Evolutionary conservation across 306 rosid genomes (phyloP), one percentile per base, ranked within the genome.

Genomic region (Lathyrus aphaca): DNA sequence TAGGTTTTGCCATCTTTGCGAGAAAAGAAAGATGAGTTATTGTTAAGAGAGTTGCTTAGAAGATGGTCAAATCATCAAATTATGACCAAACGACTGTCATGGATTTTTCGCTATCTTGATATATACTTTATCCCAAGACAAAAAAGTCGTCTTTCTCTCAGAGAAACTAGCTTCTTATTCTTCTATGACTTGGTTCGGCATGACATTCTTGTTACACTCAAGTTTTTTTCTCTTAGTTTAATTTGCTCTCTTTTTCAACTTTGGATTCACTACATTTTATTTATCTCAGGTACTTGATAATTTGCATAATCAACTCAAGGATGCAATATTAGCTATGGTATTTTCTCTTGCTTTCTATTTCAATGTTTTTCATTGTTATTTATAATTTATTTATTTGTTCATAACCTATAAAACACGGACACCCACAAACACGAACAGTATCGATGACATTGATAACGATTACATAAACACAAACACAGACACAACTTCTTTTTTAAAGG

Each of bases 31-130:
- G 89, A 83, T 65, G 92, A 85, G 32, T 39, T 80, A 71, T 78
- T 91, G 92, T 68, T 91, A 72, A 81, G 79, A 61, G 96, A 86
- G 76, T 86, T 91, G 29, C 86, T 81, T 68, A 83, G 73, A 86
- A 86, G 92, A 85, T 91, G 97, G 97, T 84, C 83, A 44, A 85
- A 86, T 82, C 91, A 91, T 77, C 88, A 88, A 79, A 79, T 57
- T 43, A 83, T 88, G 97, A 90, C 87, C 57, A 48, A 73, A n/a
- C 86, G 92, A 82, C 91, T 88, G 51, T 85, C 86, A 67, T 84
- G 84, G 39, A 69, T 88, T 65, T 91, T 91, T 72, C 19, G 51
- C 45, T 85, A 81, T 84, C 90, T 88, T 60, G 84, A 83, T 45
- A 88, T 88, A 55, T 76, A 84, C 50, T 72, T 81, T 48, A 72